Evolutionary conservation across 352 stramenopile species (phyloP).

Genomic region (Phytophthora boehmeriae): DNA sequence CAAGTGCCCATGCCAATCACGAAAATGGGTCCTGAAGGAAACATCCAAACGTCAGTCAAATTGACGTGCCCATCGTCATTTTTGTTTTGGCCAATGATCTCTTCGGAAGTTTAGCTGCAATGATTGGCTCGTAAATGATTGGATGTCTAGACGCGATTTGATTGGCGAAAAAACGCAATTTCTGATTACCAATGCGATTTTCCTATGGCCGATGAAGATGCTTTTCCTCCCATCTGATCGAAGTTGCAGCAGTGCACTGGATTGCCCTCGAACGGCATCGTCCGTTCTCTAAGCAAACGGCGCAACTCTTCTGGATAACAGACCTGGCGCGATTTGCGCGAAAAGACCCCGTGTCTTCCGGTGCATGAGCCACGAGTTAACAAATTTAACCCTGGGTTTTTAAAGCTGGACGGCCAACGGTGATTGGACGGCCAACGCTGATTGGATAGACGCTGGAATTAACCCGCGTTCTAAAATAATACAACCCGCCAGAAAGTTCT

Average conservation of each 20-base stretch:
- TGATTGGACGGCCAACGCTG: too few relatives aligned
- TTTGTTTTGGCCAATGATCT: background rate
- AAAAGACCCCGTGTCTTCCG: background rate
- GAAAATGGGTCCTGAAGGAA: background rate
- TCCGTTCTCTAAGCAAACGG: conserved; percentile 1
- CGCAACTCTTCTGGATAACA: conserved; percentile 1
- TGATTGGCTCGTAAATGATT: too few relatives aligned
- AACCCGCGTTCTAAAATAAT: too few relatives aligned
- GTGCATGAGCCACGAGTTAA: background rate
- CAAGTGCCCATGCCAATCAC: too few relatives aligned
- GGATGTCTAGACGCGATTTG: background rate
- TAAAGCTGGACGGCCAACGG: too few relatives aligned
- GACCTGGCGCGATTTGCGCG: background rate
- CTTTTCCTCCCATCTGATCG: background rate
- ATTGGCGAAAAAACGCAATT: background rate
- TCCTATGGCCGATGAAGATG: background rate
- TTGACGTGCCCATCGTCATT: background rate
- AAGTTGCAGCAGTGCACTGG: background rate
- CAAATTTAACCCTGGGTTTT: background rate
- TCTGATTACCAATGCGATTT: background rate
- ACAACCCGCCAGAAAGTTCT: background rate
- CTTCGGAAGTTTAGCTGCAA: background rate
- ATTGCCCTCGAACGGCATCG: background rate
- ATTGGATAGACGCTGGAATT: too few relatives aligned
- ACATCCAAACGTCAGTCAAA: background rate